Conservation (phyloP, 2,329 filamentous ascomycete species). For the Endoconidiophora polonica region DNA sequence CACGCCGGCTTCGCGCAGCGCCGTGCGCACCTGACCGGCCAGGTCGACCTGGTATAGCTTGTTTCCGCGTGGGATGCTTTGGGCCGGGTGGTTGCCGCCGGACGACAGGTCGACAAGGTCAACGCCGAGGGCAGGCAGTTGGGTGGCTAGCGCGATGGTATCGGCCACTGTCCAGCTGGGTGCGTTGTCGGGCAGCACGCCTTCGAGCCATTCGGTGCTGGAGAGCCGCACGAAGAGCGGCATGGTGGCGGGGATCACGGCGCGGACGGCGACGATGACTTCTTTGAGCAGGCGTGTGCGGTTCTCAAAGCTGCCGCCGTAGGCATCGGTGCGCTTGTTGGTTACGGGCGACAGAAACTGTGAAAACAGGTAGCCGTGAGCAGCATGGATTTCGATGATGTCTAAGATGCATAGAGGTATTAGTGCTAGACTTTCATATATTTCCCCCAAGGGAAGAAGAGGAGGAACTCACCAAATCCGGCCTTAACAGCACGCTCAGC, state of each 20-base stretch:
- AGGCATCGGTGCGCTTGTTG: constrained; percentile 46
- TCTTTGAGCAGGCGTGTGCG: constrained; percentile 44
- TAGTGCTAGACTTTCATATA: neutral
- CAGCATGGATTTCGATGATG: constrained; percentile 50
- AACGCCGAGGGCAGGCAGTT: constrained; percentile 56
- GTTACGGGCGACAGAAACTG: constrained; percentile 45
- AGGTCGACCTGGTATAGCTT: constrained; percentile 61
- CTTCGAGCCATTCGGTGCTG: constrained; percentile 47
- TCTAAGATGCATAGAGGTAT: constrained; percentile 26
- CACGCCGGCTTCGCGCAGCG: constrained; percentile 31
- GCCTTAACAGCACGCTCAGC: constrained; percentile 45
- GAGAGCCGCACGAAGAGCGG: constrained; percentile 43
- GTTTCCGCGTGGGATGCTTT: constrained; percentile 42
- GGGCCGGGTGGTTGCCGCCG: constrained; percentile 49
- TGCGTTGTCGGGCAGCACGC: constrained; percentile 18
- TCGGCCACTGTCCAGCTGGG: constrained; percentile 52
- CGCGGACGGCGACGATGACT: constrained; percentile 32
- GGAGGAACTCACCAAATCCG: constrained; percentile 31
- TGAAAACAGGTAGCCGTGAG: constrained; percentile 50
- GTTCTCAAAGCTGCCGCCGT: constrained; percentile 50
- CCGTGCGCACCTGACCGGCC: constrained; percentile 54
- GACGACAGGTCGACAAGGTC: constrained; percentile 73
- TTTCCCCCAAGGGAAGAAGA: constrained; percentile 7
- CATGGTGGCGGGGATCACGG: constrained; percentile 34
- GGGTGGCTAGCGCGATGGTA: constrained; percentile 33